Base-by-base conservation (phyloP, 106 monocot genomes). In the Allium fistulosum region DNA sequence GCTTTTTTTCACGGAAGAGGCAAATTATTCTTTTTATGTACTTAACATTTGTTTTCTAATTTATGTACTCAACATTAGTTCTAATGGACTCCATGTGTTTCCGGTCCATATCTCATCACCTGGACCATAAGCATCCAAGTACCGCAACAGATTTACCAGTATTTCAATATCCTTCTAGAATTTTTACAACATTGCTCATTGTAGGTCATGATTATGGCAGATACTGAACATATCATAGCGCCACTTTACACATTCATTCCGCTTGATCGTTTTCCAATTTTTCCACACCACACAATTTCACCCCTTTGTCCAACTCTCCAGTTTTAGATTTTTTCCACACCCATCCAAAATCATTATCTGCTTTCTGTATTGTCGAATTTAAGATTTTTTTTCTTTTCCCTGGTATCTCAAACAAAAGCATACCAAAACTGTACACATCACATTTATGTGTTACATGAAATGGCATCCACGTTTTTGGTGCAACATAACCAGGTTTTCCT, bases 81-180 rank as follows among this genome's bases (percentile, higher is more conserved):
- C 22, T 22, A 22, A 22, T 22, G 22, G 22, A 22, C 22, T 22
- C 22, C 22, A 22, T 22, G 22, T 22, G 22, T 22, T 22, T 22
- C 22, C 22, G 1, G 22, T 22, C 22, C 22, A 22, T 22, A 1
- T 0, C 22, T 22, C 22, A 22, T 22, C n/a, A 22, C 22, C 22
- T 22, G 22, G 22, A 22, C 22, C 22, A 22, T 22, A 22, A 0
- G 53, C 11, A 53, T 53, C 13, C 53, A 53, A 10, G 9, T 53
- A 53, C 53, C 13, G 53, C 18, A 75, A 76, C 9, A 69, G 69
- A 26, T 76, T 76, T 1, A 10, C 28, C 15, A 69, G 69, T 10
- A 14, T 17, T 16, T 26, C 9, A 26, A 81, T 76, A 46, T 81
- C 72, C 81, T 14, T 76, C 81, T 50, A 81, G 17, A 76, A 81